Conservation (phyloP, 2,329 filamentous ascomycete species). For the Monosporascus sp. region DNA sequence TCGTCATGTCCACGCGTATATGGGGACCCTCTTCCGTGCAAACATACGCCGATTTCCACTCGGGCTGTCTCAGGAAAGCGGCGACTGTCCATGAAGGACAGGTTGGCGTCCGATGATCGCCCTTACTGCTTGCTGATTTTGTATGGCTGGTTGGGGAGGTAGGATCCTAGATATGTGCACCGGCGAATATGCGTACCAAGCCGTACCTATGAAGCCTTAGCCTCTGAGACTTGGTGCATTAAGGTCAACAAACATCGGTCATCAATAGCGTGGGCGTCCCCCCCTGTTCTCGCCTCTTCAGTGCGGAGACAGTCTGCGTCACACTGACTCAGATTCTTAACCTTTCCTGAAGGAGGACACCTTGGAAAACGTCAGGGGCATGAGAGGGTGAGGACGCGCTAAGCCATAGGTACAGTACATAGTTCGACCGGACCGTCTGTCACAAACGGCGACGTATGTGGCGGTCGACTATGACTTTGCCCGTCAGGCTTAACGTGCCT, state of each 20-base stretch:
- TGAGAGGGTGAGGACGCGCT: not conserved
- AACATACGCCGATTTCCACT: not conserved
- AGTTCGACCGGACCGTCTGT: too few relatives aligned
- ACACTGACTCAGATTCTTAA: not conserved
- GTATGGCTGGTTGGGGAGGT: too few relatives aligned
- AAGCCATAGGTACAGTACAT: too few relatives aligned
- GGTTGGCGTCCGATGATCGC: not conserved
- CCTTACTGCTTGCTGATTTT: too few relatives aligned
- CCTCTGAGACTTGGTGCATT: not conserved
- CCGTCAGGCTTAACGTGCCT: too few relatives aligned
- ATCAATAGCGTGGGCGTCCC: not conserved
- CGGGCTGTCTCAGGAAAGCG: not conserved
- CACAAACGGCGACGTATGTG: too few relatives aligned
- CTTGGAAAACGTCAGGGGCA: not conserved
- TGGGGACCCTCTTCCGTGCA: too few relatives aligned
- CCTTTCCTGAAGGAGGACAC: not conserved
- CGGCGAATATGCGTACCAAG: not conserved
- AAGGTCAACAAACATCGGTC: not conserved
- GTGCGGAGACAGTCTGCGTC: not conserved
- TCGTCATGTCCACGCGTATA: not conserved
- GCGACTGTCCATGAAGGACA: not conserved
- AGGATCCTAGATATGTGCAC: too few relatives aligned
- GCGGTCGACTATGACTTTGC: too few relatives aligned
- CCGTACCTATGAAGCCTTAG: not conserved
- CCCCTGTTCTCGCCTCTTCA: not conserved